These are phyloP conservation scores for Dunaliella primolecta DNA, from an alignment of 139 green algal genomes.

Conservation along the genomic window DNA sequence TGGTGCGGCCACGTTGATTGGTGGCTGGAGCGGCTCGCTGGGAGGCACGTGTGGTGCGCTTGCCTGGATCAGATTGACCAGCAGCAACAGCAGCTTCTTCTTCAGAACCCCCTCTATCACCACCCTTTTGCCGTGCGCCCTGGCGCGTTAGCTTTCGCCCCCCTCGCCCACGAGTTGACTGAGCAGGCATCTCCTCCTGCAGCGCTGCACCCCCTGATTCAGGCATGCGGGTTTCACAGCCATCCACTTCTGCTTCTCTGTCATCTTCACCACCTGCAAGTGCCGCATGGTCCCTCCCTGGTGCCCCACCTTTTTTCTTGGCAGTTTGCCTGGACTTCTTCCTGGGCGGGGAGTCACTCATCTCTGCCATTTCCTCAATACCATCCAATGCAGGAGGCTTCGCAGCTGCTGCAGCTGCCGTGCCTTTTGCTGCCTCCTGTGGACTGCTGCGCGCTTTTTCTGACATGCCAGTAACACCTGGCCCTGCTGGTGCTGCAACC, in stretches of 20 bases:
- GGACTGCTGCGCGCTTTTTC: no score
- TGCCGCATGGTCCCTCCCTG: background rate
- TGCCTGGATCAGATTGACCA: background rate
- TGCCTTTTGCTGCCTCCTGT: no score
- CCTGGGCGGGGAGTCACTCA: background rate
- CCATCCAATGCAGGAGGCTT: no score
- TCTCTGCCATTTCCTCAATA: background rate
- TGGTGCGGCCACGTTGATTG: background rate
- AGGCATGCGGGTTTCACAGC: background rate
- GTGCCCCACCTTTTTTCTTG: background rate
- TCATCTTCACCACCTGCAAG: no score
- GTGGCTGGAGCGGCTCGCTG: background rate
- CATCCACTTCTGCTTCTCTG: no score
- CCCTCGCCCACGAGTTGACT: background rate
- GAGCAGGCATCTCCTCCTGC: background rate
- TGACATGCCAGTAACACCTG: no score
- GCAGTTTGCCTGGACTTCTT: background rate
- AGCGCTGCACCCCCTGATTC: background rate
- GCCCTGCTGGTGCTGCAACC: no score
- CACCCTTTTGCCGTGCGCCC: background rate
- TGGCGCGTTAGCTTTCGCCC: background rate
- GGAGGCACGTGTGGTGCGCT: background rate
- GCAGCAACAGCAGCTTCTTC: background rate
- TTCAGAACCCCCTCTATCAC: no score
- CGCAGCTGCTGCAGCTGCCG: no score